phyloP scores from a whole-genome alignment of 495 filamentous ascomycete genomes.

The Penicillium nucicola region DNA sequence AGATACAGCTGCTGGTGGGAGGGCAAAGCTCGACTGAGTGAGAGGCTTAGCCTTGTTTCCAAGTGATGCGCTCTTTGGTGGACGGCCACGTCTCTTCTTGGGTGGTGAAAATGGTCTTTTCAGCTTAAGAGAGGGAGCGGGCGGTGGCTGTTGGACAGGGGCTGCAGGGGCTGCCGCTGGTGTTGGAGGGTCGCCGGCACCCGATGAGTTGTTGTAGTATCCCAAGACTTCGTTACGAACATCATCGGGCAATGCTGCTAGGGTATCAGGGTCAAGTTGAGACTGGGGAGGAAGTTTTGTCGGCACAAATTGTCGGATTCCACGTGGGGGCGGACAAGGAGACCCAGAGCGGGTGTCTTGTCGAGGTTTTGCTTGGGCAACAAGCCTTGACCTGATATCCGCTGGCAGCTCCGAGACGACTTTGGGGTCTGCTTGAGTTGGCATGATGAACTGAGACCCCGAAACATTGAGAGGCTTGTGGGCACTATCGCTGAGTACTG shows the following conservation, averaged over 20 bases:
- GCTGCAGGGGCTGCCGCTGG: constrained; percentile 19
- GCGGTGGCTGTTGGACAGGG: constrained; percentile 49
- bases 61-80: constrained; percentile 35
- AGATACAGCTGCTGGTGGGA: constrained; percentile 22
- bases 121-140: constrained; percentile 24
- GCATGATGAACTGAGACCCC: constrained; percentile 87
- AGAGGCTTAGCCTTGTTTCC: constrained; percentile 45
- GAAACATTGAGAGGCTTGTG: constrained; percentile 69
- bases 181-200: neutral
- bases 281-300: constrained; percentile 46
- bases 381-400: constrained; percentile 75
- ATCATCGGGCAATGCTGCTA: constrained; percentile 77
- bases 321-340: constrained; percentile 30
- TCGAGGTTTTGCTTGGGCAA: constrained; percentile 44
- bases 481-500: constrained; percentile 51
- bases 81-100: constrained; percentile 55
- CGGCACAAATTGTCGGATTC: constrained; percentile 1
- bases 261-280: constrained; percentile 69
- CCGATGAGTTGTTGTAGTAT: constrained; percentile 50
- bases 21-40: constrained; percentile 64
- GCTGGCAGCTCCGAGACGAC: constrained; percentile 74
- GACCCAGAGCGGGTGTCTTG: constrained; percentile 22
- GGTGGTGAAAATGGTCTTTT: constrained; percentile 55
- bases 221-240: constrained; percentile 76
- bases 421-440: constrained; percentile 70